Conservation (phyloP, 2,329 filamentous ascomycete species). For the Colletotrichum orbiculare region DNA sequence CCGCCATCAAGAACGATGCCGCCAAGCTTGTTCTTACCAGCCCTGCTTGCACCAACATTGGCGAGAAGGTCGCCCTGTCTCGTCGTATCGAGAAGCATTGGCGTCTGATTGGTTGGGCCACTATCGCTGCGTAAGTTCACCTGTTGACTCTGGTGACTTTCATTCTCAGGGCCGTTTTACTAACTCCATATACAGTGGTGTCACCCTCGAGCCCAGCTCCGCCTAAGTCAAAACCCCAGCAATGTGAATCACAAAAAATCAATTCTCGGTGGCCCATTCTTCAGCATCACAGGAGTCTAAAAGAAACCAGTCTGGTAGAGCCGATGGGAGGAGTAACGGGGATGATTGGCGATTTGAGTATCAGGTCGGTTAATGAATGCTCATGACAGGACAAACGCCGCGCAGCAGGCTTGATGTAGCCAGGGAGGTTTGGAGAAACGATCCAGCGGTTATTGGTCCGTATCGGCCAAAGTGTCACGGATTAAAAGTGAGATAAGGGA, state of each 20-base stretch:
- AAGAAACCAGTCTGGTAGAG: slow-evolving; percentile 32
- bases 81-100: slow-evolving; percentile 99
- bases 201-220: slow-evolving; percentile 63
- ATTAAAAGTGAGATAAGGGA: slow-evolving; percentile 12
- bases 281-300: slow-evolving; percentile 36
- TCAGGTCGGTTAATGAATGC: slow-evolving; percentile 35
- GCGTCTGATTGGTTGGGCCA: slow-evolving; percentile 93
- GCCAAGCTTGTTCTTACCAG: slow-evolving; percentile 93
- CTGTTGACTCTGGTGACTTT: background rate
- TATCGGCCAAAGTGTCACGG: slow-evolving; percentile 14
- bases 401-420: slow-evolving; percentile 24
- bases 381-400: slow-evolving; percentile 26
- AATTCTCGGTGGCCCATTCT: slow-evolving; percentile 31
- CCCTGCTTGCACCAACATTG: slow-evolving; percentile 95
- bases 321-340: slow-evolving; percentile 10
- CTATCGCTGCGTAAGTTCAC: slow-evolving; percentile 74
- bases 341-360: slow-evolving; percentile 19
- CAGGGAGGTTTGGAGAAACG: slow-evolving; percentile 3
- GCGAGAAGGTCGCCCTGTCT: slow-evolving; percentile 96
- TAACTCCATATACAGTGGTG: slow-evolving; percentile 55
- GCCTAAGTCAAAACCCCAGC: slow-evolving; percentile 46
- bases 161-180: slow-evolving; percentile 31
- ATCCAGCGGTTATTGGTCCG: slow-evolving; percentile 16
- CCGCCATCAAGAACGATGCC: slow-evolving; percentile 96
- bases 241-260: slow-evolving; percentile 21